Percentiles rank a stretch among this genome's conserved stretches.
phyloP scores from a whole-genome alignment of 768 basidiomycete species.

The Neoboletus magnificus region DNA sequence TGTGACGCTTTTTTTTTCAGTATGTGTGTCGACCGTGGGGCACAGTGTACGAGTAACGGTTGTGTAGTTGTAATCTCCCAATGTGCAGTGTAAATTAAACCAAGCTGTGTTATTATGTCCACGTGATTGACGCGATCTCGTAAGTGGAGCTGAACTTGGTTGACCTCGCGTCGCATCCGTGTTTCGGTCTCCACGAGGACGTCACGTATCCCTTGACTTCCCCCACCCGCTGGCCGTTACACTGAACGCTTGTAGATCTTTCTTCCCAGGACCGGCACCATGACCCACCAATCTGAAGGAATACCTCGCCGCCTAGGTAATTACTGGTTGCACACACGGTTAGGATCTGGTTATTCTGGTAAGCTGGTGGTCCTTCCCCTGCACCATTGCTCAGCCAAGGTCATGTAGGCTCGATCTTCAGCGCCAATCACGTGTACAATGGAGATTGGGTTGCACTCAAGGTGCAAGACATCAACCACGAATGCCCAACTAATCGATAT shows the following conservation, averaged over 20 bases:
- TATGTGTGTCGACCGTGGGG: not conserved
- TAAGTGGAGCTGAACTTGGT: conserved; percentile 1
- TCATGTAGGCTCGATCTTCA: conserved; percentile 66
- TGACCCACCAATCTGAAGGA: conserved; percentile 11
- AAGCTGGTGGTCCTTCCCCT: conserved; percentile 13
- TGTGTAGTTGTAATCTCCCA: not conserved
- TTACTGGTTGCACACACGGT: conserved; percentile 53
- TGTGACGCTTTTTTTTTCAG: not conserved
- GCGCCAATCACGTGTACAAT: conserved; percentile 55
- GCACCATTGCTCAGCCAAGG: not conserved
- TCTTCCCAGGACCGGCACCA: conserved; percentile 1
- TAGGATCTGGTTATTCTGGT: conserved; percentile 79
- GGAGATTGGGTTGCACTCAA: conserved; percentile 68
- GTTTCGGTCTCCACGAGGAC: not conserved
- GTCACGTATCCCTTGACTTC: not conserved
- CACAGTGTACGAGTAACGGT: conserved; percentile 1
- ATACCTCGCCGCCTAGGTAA: conserved; percentile 49
- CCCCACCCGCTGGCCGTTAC: not conserved
- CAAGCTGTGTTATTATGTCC: not conserved
- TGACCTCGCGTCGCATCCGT: conserved; percentile 3
- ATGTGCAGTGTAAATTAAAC: no score
- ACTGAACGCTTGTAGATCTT: not conserved
- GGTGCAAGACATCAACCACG: conserved; percentile 63
- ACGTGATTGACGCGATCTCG: conserved; percentile 30
- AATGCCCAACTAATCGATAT: conserved; percentile 73